Evolutionary conservation across 2,329 filamentous ascomycete genomes (phyloP).

Genomic region (Uncinocarpus reesii): DNA sequence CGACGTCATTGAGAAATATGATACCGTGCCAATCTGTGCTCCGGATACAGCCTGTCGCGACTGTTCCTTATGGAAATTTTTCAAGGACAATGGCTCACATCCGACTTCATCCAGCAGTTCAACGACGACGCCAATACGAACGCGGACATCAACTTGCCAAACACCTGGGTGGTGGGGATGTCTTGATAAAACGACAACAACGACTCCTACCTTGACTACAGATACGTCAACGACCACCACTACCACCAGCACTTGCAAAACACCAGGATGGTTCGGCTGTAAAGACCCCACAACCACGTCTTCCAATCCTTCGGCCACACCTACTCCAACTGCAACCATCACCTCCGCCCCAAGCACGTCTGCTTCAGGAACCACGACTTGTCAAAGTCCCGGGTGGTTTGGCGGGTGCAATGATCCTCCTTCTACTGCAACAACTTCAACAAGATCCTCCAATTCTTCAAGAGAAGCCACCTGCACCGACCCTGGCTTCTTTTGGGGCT

Average conservation of each 20-base stretch:
- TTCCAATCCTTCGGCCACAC: conserved; percentile 21
- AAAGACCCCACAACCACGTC: conserved; percentile 28
- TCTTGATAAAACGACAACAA: conserved; percentile 41
- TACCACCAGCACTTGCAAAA: conserved; percentile 32
- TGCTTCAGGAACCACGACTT: conserved; percentile 26
- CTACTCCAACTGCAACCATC: not conserved
- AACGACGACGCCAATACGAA: conserved; percentile 49
- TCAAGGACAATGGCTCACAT: conserved; percentile 80
- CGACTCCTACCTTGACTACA: conserved; percentile 18
- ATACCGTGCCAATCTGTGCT: conserved; percentile 65
- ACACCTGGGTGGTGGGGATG: conserved; percentile 86
- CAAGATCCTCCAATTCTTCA: conserved; percentile 18
- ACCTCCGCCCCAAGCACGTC: conserved; percentile 20
- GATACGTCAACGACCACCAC: conserved; percentile 25
- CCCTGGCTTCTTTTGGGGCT: conserved; percentile 50
- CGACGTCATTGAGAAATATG: conserved; percentile 76
- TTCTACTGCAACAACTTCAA: conserved; percentile 19
- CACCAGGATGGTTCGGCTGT: conserved; percentile 38
- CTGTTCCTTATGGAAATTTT: conserved; percentile 89
- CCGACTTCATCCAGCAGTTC: conserved; percentile 55
- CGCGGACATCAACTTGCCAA: conserved; percentile 73
- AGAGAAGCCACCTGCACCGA: conserved; percentile 36
- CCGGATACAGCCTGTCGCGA: conserved; percentile 73
- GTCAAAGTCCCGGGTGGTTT: conserved; percentile 32
- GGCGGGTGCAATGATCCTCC: conserved; percentile 31